phyloP scores from a whole-genome alignment of 1,139 yeast species.

The Suhomyces maxii region DNA sequence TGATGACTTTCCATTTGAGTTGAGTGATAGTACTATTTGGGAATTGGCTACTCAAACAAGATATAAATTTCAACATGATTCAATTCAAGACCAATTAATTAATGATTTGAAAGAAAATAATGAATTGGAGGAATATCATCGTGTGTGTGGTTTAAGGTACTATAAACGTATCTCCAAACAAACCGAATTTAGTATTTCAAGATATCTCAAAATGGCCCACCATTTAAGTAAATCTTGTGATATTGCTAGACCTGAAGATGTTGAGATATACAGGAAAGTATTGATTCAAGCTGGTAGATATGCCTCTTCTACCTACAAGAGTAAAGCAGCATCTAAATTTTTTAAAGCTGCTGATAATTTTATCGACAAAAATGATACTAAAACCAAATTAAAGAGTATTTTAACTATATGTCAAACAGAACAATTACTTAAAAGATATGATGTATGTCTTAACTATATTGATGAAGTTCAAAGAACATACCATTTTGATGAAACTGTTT shows the following conservation, averaged over 20 bases:
- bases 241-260: slow-evolving; percentile 27
- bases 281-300: slow-evolving; percentile 39
- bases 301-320: slow-evolving; percentile 37
- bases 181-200: slow-evolving; percentile 19
- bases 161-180: slow-evolving; percentile 27
- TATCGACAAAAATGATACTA: slow-evolving; percentile 20
- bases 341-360: slow-evolving; percentile 32
- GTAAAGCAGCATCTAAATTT: slow-evolving; percentile 30
- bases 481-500: slow-evolving; percentile 31
- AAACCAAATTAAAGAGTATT: slow-evolving; percentile 24
- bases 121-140: slow-evolving; percentile 36
- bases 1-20: slow-evolving; percentile 35
- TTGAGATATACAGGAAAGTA: slow-evolving; percentile 29
- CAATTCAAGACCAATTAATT: slow-evolving; percentile 29
- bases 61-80: slow-evolving; percentile 40
- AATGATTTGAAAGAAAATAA: slow-evolving; percentile 24
- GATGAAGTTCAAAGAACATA: slow-evolving; percentile 23
- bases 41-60: slow-evolving; percentile 35
- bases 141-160: slow-evolving; percentile 45
- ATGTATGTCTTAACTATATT: slow-evolving; percentile 30
- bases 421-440: slow-evolving; percentile 27
- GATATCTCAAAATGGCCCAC: slow-evolving; percentile 34
- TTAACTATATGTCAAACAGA: slow-evolving; percentile 37
- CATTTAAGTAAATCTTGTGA: slow-evolving; percentile 33
- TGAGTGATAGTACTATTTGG: slow-evolving; percentile 37